Evolutionary conservation across 2,329 filamentous ascomycete species (phyloP), one percentile per base, ranked within the genome.

Genomic region (Dothideomycetes sp.): DNA sequence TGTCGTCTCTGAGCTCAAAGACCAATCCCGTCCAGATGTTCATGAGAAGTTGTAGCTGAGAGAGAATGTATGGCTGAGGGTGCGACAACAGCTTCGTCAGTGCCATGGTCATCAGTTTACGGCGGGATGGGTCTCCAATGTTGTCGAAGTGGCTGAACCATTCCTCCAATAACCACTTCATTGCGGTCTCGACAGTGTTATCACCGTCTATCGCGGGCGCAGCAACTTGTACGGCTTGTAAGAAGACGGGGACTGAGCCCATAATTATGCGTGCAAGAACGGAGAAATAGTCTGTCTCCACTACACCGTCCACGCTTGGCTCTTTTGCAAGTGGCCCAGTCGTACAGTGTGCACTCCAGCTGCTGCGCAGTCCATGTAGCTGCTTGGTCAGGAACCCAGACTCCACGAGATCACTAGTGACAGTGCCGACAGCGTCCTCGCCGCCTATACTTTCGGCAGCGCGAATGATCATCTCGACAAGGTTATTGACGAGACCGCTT

Each of bases 241-340:
- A 64, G 48, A 94, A 81, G 2, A 83, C 65, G 2, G 62, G 61
- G 1, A 88, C 84, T 29, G 82, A 81, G 1, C 79, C 78, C 2
- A 94, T 64, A 0, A 80, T 75, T 12, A 96, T 72, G 1, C 88
- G 81, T 2, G 85, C 80, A 2, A 98, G 69, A 2, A 96, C 77
- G 4, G 77, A 75, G 53, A 94, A 82, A 57, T 94, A 94, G 55
- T 94, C 84, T 0, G 83, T 83, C 54, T 94, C 79, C 1, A 84
- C 79, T 9, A 87, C 72, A 10, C 79, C 77, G 50, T 81, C 81
- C 24, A 95, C 73, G 19, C 76, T 74, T 31, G 79, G 73, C 15
- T 75, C 69, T 48, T 73, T 82, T 18, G 73, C 73, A 52, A 84
- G 83, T 0, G 89, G 88, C 0, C 91, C 89, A 0, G 83, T 84